Evolutionary conservation across 208 protist species (phyloP), one percentile per base, ranked within the genome.

Genomic region (Crithidia brevicula): DNA sequence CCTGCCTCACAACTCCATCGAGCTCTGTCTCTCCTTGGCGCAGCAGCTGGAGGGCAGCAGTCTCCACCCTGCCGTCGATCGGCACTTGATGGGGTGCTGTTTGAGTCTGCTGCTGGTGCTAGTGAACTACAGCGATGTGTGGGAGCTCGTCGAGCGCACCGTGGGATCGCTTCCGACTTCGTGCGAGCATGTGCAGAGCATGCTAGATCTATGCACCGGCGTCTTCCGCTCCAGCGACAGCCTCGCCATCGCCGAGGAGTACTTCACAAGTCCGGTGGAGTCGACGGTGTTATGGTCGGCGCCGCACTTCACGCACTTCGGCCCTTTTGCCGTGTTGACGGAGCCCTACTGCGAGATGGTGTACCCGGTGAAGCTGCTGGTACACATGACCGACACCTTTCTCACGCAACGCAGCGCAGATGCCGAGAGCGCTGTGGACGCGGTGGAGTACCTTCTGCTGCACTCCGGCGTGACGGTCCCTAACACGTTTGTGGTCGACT

Each of bases 81-180:
- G 79, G 10, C 72, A 82, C 46, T 63, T 90, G 22, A 62, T 91
- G 20, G 80, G 80, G 10, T 81, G 76, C 57, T 82, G 65, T 15
- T 73, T 93, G 15, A 74, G 72, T 31, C 67, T 91, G 50, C 30
- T 93, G 40, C 65, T 93, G 30, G 73, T 73, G 22, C 67, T 68
- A 20, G 72, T 93, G 9, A 74, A 79, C 30, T 82, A 85, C 59
- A 93, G 87, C 56, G 87, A 93, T 30, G 84, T 88, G 4, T 85
- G 87, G 74, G 69, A 68, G 9, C 51, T 89, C 0, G 72, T 91
- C n/a, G 82, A 80, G 28, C 51, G 69, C 18, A 79, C 82, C 23
- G 33, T 89, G 23, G 72, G 53, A 13, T 56, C 71, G 5, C 42
- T 88, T 40, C 38, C 51, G 6, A 36, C 47, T 7, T 72, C 53